Conservation (phyloP, 331 rosid species). For the Acacia concinna region DNA sequence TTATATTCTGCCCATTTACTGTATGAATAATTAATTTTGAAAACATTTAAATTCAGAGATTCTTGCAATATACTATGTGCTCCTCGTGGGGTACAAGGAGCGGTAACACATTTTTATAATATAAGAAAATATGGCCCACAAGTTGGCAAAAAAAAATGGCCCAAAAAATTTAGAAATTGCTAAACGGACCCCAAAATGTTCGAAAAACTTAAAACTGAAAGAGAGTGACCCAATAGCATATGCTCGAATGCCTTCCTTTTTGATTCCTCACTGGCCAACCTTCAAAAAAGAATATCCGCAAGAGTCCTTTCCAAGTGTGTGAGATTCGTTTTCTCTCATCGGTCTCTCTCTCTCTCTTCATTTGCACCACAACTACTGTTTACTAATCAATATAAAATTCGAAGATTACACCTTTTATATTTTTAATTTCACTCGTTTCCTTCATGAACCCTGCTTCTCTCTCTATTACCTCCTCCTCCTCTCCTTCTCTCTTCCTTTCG, state of each 20-base stretch:
- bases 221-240: conserved; percentile 30
- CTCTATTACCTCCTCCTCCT: conserved; percentile 60
- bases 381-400: conserved; percentile 18
- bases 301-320: background rate
- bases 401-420: conserved; percentile 8
- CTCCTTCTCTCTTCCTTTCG: conserved; percentile 43
- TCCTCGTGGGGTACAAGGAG: background rate
- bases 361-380: background rate
- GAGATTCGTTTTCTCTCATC: conserved; percentile 26
- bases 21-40: background rate
- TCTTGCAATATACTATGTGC: background rate
- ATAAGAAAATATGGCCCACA: background rate
- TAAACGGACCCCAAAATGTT: background rate
- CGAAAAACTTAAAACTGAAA: too few relatives aligned
- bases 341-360: background rate
- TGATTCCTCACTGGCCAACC: conserved; percentile 31
- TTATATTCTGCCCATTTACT: background rate
- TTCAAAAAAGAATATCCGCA: conserved; percentile 35
- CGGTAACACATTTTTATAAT: background rate
- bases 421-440: background rate
- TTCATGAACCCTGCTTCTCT: conserved; percentile 45
- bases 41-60: background rate
- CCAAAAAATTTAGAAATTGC: background rate
- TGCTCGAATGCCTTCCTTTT: conserved; percentile 30
- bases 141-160: too few relatives aligned